Evolutionary conservation across 176 grass and related monocot genomes (phyloP), one percentile per base, ranked within the genome.

Genomic region (Triticum dicoccoides): DNA sequence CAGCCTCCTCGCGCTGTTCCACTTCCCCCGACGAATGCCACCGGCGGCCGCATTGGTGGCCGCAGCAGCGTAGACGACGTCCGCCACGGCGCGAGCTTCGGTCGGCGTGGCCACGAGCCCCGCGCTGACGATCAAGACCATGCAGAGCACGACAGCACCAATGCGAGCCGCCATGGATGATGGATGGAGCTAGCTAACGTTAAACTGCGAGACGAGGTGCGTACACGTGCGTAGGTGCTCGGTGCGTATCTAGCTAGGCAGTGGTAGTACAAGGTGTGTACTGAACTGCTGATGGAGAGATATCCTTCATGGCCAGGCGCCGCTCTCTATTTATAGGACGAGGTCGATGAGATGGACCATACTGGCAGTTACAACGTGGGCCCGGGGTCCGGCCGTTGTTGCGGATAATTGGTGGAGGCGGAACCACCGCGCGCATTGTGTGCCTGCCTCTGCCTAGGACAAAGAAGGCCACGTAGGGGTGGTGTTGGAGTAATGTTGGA

Each of bases 1-100:
- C 80, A 92, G 49, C 65, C 65, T 80, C 79, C 87, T 51, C 70
- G 33, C 69, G 20, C 5, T 32, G 73, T 85, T 91, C 89, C 89
- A 91, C 82, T 6, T 88, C 38, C 81, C 85, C 44, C 47, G 81
- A 49, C 35, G 85, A 52, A 68, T 38, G 29, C 68, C 81, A 4
- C 61, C 61, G 8, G 64, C 80, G 7, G 3, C 24, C 21, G 51
- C 45, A 79, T 29, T 33, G 78, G 2, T 2, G 61, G 0, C 17
- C 17, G 71, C 69, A 0, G 81, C 25, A 9, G 49, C 34, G 17
- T 76, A 41, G 65, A 20, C 56, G 73, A 52, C 24, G 25, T 18
- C 32, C 3, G 37, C 17, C 11, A 81, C 11, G n/a, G 18, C 69
- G 17, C 86, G 89, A 24, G 82, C 85, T 69, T 81, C 63, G 3